Conservation (phyloP, 805 yeast genomes). For the Priceomyces medius region DNA sequence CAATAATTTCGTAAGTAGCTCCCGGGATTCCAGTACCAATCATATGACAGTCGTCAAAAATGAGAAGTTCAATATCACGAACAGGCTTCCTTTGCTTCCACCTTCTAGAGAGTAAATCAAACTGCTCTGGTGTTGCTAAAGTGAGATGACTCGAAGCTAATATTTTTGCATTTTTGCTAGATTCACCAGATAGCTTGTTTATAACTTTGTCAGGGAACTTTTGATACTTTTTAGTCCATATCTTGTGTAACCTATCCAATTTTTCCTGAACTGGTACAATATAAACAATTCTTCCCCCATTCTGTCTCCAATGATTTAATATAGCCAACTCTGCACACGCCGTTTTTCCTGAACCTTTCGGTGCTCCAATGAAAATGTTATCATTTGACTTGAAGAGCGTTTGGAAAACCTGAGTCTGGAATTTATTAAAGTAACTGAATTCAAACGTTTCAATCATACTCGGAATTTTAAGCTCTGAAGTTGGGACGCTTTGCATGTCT, state of each 20-base stretch:
- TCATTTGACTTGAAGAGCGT: constrained; percentile 56
- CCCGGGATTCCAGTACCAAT: constrained; percentile 62
- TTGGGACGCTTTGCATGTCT: constrained; percentile 52
- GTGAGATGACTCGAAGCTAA: constrained; percentile 64
- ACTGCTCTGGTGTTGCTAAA: constrained; percentile 76
- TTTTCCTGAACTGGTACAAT: constrained; percentile 61
- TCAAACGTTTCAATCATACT: constrained; percentile 48
- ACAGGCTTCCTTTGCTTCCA: constrained; percentile 80
- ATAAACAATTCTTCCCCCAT: constrained; percentile 69
- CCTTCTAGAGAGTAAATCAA: constrained; percentile 68
- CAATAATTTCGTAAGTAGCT: constrained; percentile 61
- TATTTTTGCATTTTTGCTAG: constrained; percentile 51
- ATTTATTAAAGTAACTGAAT: constrained; percentile 60
- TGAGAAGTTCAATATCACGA: constrained; percentile 62
- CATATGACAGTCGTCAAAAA: constrained; percentile 72
- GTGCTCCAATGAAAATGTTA: constrained; percentile 63
- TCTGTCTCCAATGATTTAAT: constrained; percentile 67
- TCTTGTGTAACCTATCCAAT: constrained; percentile 44
- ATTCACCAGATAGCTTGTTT: constrained; percentile 54
- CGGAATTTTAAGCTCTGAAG: constrained; percentile 44
- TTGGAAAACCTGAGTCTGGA: constrained; percentile 72
- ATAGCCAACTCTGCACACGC: constrained; percentile 71
- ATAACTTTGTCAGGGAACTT: constrained; percentile 57
- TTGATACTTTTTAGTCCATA: constrained; percentile 57
- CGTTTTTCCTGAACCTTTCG: constrained; percentile 78